Percentiles rank a stretch among this genome's conserved stretches.
Evolutionary conservation across 108 stramenopile genomes (phyloP).

Genomic region (Mayamaea pseudoterrestris): DNA sequence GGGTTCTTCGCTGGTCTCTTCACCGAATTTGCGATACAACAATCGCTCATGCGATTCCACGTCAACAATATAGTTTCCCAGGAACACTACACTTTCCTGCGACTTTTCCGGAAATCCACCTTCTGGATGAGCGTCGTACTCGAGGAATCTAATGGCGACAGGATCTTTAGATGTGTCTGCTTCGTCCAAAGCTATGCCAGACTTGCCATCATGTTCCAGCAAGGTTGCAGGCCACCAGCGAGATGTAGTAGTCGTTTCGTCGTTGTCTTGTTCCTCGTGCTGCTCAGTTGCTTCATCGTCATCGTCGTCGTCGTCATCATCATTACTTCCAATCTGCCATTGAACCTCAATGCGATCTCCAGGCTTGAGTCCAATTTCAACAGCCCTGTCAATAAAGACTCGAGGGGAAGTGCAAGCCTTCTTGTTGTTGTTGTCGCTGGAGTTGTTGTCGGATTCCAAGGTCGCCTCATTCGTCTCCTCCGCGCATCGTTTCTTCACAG

Average conservation of each 20-base stretch:
- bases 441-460: too few relatives aligned
- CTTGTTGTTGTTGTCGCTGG: too few relatives aligned
- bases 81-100: conserved; percentile 45
- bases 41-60: conserved; percentile 3
- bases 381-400: too few relatives aligned
- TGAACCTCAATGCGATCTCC: conserved; percentile 45
- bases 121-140: conserved; percentile 34
- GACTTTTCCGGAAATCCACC: conserved; percentile 36
- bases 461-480: too few relatives aligned
- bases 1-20: conserved; percentile 15
- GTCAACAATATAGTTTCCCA: conserved; percentile 20
- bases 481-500: too few relatives aligned
- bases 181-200: too few relatives aligned
- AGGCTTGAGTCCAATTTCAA: conserved; percentile 20
- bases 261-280: conserved; percentile 8
- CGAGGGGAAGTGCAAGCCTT: too few relatives aligned
- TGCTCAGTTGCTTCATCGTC: not conserved
- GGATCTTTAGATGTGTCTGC: conserved; percentile 12
- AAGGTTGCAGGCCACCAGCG: conserved; percentile 50
- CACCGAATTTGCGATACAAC: conserved; percentile 10
- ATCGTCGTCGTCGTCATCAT: conserved; percentile 7
- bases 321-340: conserved; percentile 16
- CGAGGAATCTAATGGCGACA: conserved; percentile 35
- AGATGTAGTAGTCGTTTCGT: conserved; percentile 1
- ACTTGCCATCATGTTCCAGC: conserved; percentile 30